Evolutionary conservation across 2,329 filamentous ascomycete species (phyloP), one percentile per base, ranked within the genome.

Genomic region (Pestalotiopsis sp.): DNA sequence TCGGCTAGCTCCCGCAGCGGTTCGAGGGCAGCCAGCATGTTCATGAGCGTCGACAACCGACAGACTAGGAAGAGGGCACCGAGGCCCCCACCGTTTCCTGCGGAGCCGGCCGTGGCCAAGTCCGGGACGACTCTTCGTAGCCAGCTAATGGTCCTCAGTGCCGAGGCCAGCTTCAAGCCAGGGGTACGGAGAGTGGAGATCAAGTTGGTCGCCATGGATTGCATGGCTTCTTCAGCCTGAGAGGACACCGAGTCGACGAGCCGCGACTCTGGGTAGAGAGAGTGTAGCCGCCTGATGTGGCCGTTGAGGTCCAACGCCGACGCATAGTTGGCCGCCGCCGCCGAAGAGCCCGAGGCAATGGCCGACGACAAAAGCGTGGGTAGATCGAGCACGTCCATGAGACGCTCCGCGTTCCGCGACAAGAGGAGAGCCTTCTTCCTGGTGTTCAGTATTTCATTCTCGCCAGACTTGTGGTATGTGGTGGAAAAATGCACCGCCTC

Each of bases 101-200:
- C 71, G 58, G 73, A 74, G 20, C 73, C 72, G 25, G 74, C 67
- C 13, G 74, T 74, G 64, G 92, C 90, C 23, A 97, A 82, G 70
- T 97, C 95, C 0, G 95, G 94, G 0, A 95, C 88, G 4, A 98
- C 91, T 39, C 96, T 89, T 58, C 95, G 91, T 59, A 99, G 85
- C 93, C 94, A 98, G 69, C 94, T 93, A 63, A 98, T 91, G 1
- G 94, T 97, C 65, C 97, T 90, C 82, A 99, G 92, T 0, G 94
- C 95, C 13, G 92, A 92, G 27, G 96, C 95, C 3, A 99, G 87
- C 80, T 98, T 97, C 64, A 99, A 86, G 23, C 89, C 89, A 2
- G 93, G 93, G 0, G 88, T 86, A 72, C 94, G 92, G 31, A 99
- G 86, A 11, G 91, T 91, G 11, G 86, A 83, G 68, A 99, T 91